phyloP scores from a whole-genome alignment of 108 stramenopile species.

The Nitzschia palea region DNA sequence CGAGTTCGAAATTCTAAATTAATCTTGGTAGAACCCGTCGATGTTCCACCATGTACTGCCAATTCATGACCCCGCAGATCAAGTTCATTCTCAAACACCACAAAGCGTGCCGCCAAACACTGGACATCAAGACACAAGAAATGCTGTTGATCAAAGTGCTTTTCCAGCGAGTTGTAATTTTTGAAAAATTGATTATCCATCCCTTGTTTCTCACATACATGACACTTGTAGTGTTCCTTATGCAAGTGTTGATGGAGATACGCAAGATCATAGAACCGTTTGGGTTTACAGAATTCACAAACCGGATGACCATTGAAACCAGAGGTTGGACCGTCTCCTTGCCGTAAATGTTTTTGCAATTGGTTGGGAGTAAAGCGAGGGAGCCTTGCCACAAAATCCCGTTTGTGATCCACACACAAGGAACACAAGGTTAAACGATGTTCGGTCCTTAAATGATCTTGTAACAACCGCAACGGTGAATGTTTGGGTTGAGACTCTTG shows the following conservation, averaged over 20 bases:
- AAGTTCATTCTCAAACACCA: slow-evolving; percentile 87
- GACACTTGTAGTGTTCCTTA: slow-evolving; percentile 89
- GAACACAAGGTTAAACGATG: slow-evolving; percentile 74
- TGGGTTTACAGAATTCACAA: slow-evolving; percentile 85
- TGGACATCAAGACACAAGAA: slow-evolving; percentile 75
- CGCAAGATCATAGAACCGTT: slow-evolving; percentile 78
- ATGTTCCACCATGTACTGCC: slow-evolving; percentile 58
- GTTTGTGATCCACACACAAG: slow-evolving; percentile 75
- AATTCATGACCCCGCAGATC: slow-evolving; percentile 75
- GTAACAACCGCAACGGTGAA: slow-evolving; percentile 44
- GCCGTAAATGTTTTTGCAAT: slow-evolving; percentile 63
- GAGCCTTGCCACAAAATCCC: slow-evolving; percentile 74
- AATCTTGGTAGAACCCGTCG: slow-evolving; percentile 71
- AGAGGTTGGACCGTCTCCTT: slow-evolving; percentile 65
- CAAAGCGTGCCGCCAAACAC: slow-evolving; percentile 79
- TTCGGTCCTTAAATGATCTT: slow-evolving; percentile 65
- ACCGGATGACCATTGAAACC: slow-evolving; percentile 82
- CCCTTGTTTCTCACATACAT: slow-evolving; percentile 75
- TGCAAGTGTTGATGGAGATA: slow-evolving; percentile 83
- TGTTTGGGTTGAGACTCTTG: slow-evolving; percentile 9
- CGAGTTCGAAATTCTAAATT: slow-evolving; percentile 78
- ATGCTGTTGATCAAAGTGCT: slow-evolving; percentile 86
- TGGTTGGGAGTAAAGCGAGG: slow-evolving; percentile 63
- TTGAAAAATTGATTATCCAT: slow-evolving; percentile 83
- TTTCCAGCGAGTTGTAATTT: slow-evolving; percentile 65